Evolutionary conservation across 2,329 filamentous ascomycete species (phyloP).

Genomic region (Balansia obtecta): DNA sequence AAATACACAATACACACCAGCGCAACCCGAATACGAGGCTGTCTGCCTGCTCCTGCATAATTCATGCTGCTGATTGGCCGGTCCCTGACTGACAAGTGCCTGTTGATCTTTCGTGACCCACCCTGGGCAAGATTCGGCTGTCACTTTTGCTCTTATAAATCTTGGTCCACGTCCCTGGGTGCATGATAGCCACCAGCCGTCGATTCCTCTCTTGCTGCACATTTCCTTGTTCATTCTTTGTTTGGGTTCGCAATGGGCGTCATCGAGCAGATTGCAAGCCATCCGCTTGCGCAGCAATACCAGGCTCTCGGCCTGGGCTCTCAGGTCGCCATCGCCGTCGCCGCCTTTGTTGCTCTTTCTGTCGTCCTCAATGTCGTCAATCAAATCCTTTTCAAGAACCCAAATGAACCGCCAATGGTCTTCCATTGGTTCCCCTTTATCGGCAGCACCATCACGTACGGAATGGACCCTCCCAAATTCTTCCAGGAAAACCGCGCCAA

Average conservation of each 20-base stretch:
- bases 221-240: not conserved
- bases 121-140: not conserved
- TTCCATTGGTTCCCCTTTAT: constrained; percentile 76
- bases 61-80: constrained; percentile 2
- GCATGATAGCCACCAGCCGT: not conserved
- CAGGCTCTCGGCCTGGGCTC: constrained; percentile 32
- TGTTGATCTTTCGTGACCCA: not conserved
- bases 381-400: constrained; percentile 71
- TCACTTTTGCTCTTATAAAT: not conserved
- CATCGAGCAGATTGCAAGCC: constrained; percentile 36
- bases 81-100: not conserved
- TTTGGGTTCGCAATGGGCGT: constrained; percentile 35
- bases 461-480: constrained; percentile 86
- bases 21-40: constrained; percentile 6
- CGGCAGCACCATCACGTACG: constrained; percentile 86
- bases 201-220: not conserved
- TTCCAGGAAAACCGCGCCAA: constrained; percentile 66
- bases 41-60: not conserved
- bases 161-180: not conserved
- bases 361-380: constrained; percentile 68
- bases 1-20: too few relatives aligned
- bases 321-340: constrained; percentile 34
- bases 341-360: constrained; percentile 34
- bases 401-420: constrained; percentile 68
- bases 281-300: constrained; percentile 37